A percentile compares a stretch with the other conserved stretches of the same genome.
Evolutionary conservation across 805 yeast species (phyloP).

Genomic region (Pichia sporocuriosa): DNA sequence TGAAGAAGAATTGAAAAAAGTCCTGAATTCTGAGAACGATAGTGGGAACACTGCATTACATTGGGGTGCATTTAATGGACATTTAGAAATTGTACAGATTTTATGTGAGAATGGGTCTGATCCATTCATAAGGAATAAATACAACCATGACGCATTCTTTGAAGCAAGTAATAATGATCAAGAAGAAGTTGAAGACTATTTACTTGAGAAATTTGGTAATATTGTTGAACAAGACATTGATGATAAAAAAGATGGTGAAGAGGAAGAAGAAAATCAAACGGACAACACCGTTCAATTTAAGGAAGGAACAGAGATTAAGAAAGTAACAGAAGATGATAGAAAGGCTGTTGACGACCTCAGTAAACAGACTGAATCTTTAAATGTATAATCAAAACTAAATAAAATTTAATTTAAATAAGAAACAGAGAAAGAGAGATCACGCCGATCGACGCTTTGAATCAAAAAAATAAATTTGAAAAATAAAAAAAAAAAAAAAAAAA

Average conservation of each 20-base stretch:
- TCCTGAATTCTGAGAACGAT: constrained; percentile 53
- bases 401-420: no score
- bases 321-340: constrained; percentile 40
- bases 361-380: constrained; percentile 26
- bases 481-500: no score
- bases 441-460: background rate
- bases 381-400: background rate
- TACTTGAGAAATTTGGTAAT: constrained; percentile 59
- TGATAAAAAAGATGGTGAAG: constrained; percentile 26
- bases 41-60: constrained; percentile 93
- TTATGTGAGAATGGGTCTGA: constrained; percentile 78
- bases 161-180: constrained; percentile 82
- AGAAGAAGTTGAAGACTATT: constrained; percentile 71
- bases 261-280: constrained; percentile 31
- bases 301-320: constrained; percentile 47
- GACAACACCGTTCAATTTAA: constrained; percentile 29
- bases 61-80: constrained; percentile 94
- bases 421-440: background rate
- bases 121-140: constrained; percentile 66
- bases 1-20: constrained; percentile 36
- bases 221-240: constrained; percentile 51
- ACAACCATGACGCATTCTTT: constrained; percentile 76
- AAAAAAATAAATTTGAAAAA: no score
- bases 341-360: constrained; percentile 33
- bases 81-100: constrained; percentile 58